Evolutionary conservation across 768 basidiomycete genomes (phyloP).

Genomic region (Hortiboletus flavorubellus): DNA sequence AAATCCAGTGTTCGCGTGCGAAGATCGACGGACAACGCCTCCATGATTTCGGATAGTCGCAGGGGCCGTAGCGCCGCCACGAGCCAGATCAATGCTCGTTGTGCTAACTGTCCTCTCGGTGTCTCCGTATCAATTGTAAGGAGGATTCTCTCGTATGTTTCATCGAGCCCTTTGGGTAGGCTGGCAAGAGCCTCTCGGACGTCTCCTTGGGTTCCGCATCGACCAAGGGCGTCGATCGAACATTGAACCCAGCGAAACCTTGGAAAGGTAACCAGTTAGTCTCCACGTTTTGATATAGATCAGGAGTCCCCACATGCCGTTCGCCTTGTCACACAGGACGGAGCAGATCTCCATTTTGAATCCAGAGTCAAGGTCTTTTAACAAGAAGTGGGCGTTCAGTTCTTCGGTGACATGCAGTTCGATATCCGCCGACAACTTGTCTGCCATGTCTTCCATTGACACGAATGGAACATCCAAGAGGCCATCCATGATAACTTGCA

Average conservation of each 20-base stretch:
- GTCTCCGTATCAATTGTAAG: neutral
- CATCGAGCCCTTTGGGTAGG: conserved; percentile 1
- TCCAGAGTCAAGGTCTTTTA: neutral
- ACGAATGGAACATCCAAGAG: neutral
- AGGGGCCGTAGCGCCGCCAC: conserved; percentile 3
- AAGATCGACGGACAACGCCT: conserved; percentile 1
- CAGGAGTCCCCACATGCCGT: neutral
- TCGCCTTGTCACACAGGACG: neutral
- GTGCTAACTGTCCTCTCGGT: neutral
- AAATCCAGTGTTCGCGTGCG: neutral
- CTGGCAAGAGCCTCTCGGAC: neutral
- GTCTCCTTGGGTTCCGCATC: neutral
- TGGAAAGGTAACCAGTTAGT: neutral
- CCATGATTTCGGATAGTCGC: neutral
- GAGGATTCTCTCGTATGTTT: conserved; percentile 5
- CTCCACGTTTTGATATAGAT: neutral
- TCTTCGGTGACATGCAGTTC: neutral
- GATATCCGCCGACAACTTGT: neutral
- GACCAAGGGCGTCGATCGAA: neutral
- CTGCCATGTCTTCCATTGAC: neutral
- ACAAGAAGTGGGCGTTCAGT: neutral
- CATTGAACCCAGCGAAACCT: conserved; percentile 6
- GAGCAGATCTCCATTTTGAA: neutral
- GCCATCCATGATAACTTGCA: neutral
- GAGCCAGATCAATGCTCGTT: neutral